phyloP scores from a whole-genome alignment of 306 rosid genomes.

The Dalbergia cultrata region DNA sequence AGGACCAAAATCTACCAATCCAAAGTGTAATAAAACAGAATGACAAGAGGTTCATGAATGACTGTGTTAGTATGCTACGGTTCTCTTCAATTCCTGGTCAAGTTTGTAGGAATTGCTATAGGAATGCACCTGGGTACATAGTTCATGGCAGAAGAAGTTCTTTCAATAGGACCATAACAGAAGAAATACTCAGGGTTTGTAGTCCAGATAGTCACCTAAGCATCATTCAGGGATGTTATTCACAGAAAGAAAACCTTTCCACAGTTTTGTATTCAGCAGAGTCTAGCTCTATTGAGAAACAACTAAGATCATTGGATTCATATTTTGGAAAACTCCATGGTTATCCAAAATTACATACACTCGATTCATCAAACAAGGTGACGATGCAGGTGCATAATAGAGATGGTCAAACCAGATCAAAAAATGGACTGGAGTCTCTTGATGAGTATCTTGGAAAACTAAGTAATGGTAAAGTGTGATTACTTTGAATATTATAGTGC shows the following conservation, averaged over 20 bases:
- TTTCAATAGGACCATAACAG: conserved; percentile 14
- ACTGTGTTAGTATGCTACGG: conserved; percentile 3
- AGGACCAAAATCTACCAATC: conserved; percentile 44
- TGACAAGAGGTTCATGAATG: conserved; percentile 41
- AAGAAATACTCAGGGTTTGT: conserved; percentile 16
- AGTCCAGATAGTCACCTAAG: conserved; percentile 35
- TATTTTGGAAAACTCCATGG: conserved; percentile 71
- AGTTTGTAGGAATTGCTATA: conserved; percentile 28
- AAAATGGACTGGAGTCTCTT: conserved; percentile 68
- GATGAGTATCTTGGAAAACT: conserved; percentile 75
- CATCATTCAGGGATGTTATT: conserved; percentile 45
- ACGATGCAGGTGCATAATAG: conserved; percentile 31
- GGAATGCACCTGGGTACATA: conserved; percentile 16
- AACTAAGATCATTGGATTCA: conserved; percentile 69
- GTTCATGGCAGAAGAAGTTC: conserved; percentile 35
- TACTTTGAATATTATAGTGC: not conserved
- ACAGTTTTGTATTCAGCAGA: conserved; percentile 51
- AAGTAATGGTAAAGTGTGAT: conserved; percentile 54
- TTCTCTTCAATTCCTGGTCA: conserved; percentile 34
- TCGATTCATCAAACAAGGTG: conserved; percentile 50
- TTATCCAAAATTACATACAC: conserved; percentile 27
- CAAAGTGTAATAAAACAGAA: conserved; percentile 41
- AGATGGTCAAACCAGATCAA: conserved; percentile 47
- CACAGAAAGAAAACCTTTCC: conserved; percentile 27
- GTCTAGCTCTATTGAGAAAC: conserved; percentile 55